Evolutionary conservation across 305 asterid species (phyloP).

Genomic region (Caryopteris hybrid): DNA sequence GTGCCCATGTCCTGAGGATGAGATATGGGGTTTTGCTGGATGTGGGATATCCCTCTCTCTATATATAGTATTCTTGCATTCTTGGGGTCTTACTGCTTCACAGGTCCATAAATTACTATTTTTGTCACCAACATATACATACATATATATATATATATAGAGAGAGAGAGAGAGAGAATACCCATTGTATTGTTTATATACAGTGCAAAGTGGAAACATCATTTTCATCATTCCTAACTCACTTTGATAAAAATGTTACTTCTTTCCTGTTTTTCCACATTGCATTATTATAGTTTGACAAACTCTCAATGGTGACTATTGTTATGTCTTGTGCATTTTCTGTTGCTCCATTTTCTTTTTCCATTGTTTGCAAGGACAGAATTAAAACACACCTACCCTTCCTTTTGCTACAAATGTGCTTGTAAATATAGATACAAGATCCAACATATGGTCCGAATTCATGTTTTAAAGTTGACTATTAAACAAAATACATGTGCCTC

Average conservation of each 20-base stretch:
- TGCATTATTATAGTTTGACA: constrained; percentile 32
- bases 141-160: constrained; percentile 9
- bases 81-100: constrained; percentile 1
- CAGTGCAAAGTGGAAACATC: constrained; percentile 29
- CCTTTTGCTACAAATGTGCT: too few relatives aligned
- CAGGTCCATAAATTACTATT: constrained; percentile 28
- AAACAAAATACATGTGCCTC: too few relatives aligned
- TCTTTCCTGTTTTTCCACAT: constrained; percentile 18
- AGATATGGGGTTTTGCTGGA: constrained; percentile 41
- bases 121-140: constrained; percentile 24
- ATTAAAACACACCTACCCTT: too few relatives aligned
- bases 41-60: constrained; percentile 18
- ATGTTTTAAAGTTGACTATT: too few relatives aligned
- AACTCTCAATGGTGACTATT: constrained; percentile 14
- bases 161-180: too few relatives aligned
- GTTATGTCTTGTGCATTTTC: background rate
- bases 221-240: constrained; percentile 25
- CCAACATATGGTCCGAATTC: too few relatives aligned
- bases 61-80: background rate
- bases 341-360: too few relatives aligned
- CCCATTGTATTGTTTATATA: constrained; percentile 11
- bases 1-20: constrained; percentile 48
- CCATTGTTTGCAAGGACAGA: too few relatives aligned
- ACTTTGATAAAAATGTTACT: background rate
- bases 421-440: too few relatives aligned